Percentiles rank a stretch among this genome's conserved stretches.
Evolutionary conservation across 495 filamentous ascomycete genomes (phyloP).

Genomic region (Hypoxylon lenormandii): DNA sequence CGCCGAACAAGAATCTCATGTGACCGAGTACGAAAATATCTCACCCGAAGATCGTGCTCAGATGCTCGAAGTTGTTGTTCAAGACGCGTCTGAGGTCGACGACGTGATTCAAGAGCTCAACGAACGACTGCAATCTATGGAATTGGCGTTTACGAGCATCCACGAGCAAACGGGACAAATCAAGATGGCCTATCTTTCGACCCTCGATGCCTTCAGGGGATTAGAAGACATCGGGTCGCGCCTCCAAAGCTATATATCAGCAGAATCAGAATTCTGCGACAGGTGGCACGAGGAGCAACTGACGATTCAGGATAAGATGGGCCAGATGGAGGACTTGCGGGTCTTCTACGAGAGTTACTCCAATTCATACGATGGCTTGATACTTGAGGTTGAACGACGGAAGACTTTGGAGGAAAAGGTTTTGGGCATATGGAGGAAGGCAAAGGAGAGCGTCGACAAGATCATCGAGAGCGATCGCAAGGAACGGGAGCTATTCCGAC

Average conservation of each 20-base stretch:
- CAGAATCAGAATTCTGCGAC: slow-evolving; percentile 75
- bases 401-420: slow-evolving; percentile 77
- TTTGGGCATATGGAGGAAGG: slow-evolving; percentile 77
- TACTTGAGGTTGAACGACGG: slow-evolving; percentile 83
- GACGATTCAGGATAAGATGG: slow-evolving; percentile 72
- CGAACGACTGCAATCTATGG: slow-evolving; percentile 80
- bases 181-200: slow-evolving; percentile 60
- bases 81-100: slow-evolving; percentile 87
- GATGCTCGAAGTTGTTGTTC: slow-evolving; percentile 82
- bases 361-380: slow-evolving; percentile 81
- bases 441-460: slow-evolving; percentile 77
- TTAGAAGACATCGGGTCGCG: slow-evolving; percentile 75
- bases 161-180: slow-evolving; percentile 68
- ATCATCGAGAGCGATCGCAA: slow-evolving; percentile 78
- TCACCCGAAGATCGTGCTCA: slow-evolving; percentile 80
- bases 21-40: slow-evolving; percentile 74
- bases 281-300: slow-evolving; percentile 81
- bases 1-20: slow-evolving; percentile 68
- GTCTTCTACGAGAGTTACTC: slow-evolving; percentile 86
- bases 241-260: slow-evolving; percentile 74
- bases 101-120: slow-evolving; percentile 89
- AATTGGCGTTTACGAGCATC: slow-evolving; percentile 70
- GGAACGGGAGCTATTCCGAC: slow-evolving; percentile 80
- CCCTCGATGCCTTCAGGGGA: slow-evolving; percentile 70
- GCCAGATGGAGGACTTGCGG: slow-evolving; percentile 77